Base-by-base conservation (phyloP, 2,329 filamentous ascomycete species). In the Aspergillus ochraceus region DNA sequence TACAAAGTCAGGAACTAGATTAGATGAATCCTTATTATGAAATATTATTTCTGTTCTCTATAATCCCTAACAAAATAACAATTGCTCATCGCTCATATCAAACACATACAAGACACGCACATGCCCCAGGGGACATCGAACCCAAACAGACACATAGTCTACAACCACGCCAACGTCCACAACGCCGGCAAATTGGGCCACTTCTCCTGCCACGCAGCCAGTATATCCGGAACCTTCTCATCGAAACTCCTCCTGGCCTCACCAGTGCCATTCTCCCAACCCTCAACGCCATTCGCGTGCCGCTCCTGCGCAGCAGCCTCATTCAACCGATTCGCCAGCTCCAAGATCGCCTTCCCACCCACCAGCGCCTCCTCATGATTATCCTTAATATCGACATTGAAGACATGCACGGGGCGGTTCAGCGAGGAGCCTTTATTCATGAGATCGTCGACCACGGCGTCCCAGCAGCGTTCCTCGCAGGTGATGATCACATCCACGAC, bases 371-470 rank as follows among this genome's bases (percentile, higher is more conserved):
- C 95, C 75, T 99, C 94, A 71, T 98, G 95, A 71, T 98, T 99
- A 78, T 99, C 95, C 76, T 90, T 94, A 71, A 99, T 99, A 74
- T 99, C 95, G 57, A 99, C 90, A 70, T 99, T 99, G 81, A 99
- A 96, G 58, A 99, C 91, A 73, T 99, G 95, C 0, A 99, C 95
- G 0, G 95, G 93, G 2, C 92, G 83, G 75, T 99, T 99, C 59
- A 99, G 81, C 3, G 91, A 90, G 0, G 90, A 87, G 8, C 94
- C 95, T 63, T 96, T 86, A 69, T 88, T 90, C 63, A 97, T 86
- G 55, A 99, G 81, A 74, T 99, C 94, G 70, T 99, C 95, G 11
- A 99, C 85, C 36, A 99, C 95, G 4, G 95, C 93, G 77, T 99
- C 95, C 92, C 96, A 99, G 74, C 95, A 99, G 61, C 95, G 84